Base-by-base conservation (phyloP, 2,329 filamentous ascomycete species). In the Epichloe baconii region DNA sequence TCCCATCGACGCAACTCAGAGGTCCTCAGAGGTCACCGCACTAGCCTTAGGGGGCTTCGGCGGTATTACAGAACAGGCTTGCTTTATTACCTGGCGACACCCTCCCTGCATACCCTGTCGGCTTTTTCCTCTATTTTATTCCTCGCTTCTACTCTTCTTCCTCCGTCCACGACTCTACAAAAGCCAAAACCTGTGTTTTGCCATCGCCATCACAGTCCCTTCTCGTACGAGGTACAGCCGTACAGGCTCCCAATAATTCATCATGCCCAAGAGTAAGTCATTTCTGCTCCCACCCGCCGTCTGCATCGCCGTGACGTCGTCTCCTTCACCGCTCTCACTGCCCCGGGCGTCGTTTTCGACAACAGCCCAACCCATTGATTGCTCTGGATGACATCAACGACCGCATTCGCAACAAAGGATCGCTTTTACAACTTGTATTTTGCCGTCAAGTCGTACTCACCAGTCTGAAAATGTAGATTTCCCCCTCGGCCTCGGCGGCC, bases 401-500 rank as follows among this genome's bases (percentile, higher is more conserved):
- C 8, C 26, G 8, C 26, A 4, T 10, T 31, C 3, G 26, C 26
- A 31, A 3, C 26, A 31, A 31, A 10, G 26, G 26, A 31, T 31
- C 8, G 26, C 3, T 31, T 4, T 4, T 4, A 3, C 26, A 31
- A 10, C 26, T 31, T 31, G 10, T 11, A 10, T 31, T 40, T 19
- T 5, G 41, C 34, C 34, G 38, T 54, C 5, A 12, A 31, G 31
- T 31, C 31, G 31, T 31, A 31, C 31, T 31, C 4, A 31, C 10
- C 10, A 11, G 31, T 11, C 8, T 31, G 8, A 11, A 11, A 5
- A 12, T 38, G 34, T 31, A 75, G 72, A 72, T 59, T 65, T 66
- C 26, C 57, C 63, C 47, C 57, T 75, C 42, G 70, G 71, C 60
- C 57, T 72, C 38, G 61, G 61, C 43, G 73, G 68, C 63, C 62